Base-by-base conservation (phyloP, 805 yeast genomes). In the Saccharomycopsis selenospora region DNA sequence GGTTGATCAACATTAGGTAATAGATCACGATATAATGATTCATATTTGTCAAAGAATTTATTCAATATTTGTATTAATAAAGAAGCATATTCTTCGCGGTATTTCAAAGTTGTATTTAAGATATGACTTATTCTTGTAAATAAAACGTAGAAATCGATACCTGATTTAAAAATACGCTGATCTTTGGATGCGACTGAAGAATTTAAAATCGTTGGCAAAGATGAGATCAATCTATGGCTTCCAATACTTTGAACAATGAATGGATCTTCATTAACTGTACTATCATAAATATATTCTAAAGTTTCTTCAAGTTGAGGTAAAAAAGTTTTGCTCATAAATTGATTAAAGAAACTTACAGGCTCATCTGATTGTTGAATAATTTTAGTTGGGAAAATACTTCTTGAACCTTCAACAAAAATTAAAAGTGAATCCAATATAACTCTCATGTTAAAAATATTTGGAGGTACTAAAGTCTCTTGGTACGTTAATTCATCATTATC, bases 361-460 rank as follows among this genome's bases (percentile, higher is more conserved):
- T 62, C 59, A 14, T 56, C 55, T 17, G 43, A 22, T 10, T 45
- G 17, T 13, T 18, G 10, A 2, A 56, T 52, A 20, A 57, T 51
- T 40, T 59, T 52, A 20, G 56, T 48, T 1, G 72, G 72, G 8
- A 75, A 61, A 3, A 72, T 58, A 2, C 70, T 57, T 8, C 71
- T 66, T 1, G 85, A 67, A 1, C 85, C 80, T 41, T 85, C 80
- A 23, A 79, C 69, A 58, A 86, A 87, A 10, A 79, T 66, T 43
- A 87, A 70, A 33, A 87, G 78, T 33, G 85, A 81, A 49, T 85
- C 95, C 43, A 87, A 64, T 13, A 89, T 74, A 3, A 85, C 73
- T 55, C 90, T 74, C 82, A 90, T 86, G 57, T 89, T 87, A 64
- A 84, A 80, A 13, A 88, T 73, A 58, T 79, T 80, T 2, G 87